Conservation (phyloP, 176 grass and related monocot genomes). For the Carex kokanica region DNA sequence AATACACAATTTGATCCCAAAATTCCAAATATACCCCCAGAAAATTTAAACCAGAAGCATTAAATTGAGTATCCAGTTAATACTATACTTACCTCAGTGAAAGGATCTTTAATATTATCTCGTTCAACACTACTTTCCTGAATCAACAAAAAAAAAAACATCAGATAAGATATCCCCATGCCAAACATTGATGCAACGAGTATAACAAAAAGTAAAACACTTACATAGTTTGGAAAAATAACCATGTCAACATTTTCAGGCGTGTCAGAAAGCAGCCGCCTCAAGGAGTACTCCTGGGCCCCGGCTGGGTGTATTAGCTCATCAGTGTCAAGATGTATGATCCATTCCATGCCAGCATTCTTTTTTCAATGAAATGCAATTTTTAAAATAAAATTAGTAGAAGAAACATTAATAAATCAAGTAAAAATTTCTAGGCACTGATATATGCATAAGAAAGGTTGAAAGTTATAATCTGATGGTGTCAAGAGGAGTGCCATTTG, state of each 20-base stretch:
- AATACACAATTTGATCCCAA: not conserved
- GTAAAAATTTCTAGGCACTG: slow-evolving; percentile 22
- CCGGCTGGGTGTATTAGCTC: slow-evolving; percentile 94
- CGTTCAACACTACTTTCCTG: slow-evolving; percentile 97
- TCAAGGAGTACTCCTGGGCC: slow-evolving; percentile 76
- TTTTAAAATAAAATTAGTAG: slow-evolving; percentile 13
- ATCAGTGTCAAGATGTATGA: slow-evolving; percentile 98
- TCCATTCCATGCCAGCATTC: slow-evolving; percentile 92
- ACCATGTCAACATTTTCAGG: slow-evolving; percentile 99
- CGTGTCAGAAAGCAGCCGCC: slow-evolving; percentile 87
- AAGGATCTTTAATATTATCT: slow-evolving; percentile 95
- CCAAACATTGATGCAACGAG: slow-evolving; percentile 26
- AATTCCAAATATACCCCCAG: not conserved
- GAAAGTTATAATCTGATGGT: not conserved
- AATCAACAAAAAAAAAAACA: slow-evolving; percentile 10
- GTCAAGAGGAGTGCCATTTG: slow-evolving; percentile 1
- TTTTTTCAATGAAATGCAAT: slow-evolving; percentile 30
- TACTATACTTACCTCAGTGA: slow-evolving; percentile 73
- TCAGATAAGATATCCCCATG: slow-evolving; percentile 31
- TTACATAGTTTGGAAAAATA: slow-evolving; percentile 99
- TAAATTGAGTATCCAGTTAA: not conserved
- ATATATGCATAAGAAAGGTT: slow-evolving; percentile 6
- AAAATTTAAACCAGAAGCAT: not conserved
- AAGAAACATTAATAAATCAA: not conserved
- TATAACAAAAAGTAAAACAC: slow-evolving; percentile 22